phyloP scores from a whole-genome alignment of 2,329 filamentous ascomycete genomes.

The Alternaria sp. region DNA sequence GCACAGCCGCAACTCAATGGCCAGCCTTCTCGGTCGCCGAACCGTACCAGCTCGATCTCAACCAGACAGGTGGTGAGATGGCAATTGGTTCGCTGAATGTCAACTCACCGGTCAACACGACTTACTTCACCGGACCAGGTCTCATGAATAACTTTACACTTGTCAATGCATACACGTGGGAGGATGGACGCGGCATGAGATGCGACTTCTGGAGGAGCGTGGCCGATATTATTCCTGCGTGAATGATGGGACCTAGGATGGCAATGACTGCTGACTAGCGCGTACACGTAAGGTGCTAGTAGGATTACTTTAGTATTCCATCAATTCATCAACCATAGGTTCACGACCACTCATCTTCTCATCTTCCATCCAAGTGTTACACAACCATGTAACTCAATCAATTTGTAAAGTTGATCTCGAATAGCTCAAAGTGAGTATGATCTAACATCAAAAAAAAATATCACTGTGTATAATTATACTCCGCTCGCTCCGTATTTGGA shows the following conservation, averaged over 20 bases:
- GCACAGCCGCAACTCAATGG: slow-evolving; percentile 5
- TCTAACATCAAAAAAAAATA: neutral
- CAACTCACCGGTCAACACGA: slow-evolving; percentile 5
- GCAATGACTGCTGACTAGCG: neutral
- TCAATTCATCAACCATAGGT: neutral
- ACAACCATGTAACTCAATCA: neutral
- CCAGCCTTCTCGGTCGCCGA: slow-evolving; percentile 6
- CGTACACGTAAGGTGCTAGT: neutral
- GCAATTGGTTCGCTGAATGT: neutral
- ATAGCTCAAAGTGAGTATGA: neutral
- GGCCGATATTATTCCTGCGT: slow-evolving; percentile 7
- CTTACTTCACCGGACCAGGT: slow-evolving; percentile 16
- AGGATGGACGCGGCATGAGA: slow-evolving; percentile 17
- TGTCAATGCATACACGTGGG: slow-evolving; percentile 25
- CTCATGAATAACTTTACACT: slow-evolving; percentile 14
- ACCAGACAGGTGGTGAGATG: slow-evolving; percentile 25
- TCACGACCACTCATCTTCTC: neutral
- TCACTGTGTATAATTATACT: neutral
- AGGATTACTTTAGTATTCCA: neutral
- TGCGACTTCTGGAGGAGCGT: slow-evolving; percentile 25
- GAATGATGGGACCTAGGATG: neutral
- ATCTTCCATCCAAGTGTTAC: neutral
- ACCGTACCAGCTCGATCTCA: slow-evolving; percentile 15
- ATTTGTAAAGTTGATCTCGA: neutral
- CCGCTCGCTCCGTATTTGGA: neutral